Percentiles rank a stretch among this genome's conserved stretches.
These are phyloP conservation scores for Exophiala viscosa DNA, from an alignment of 2,329 filamentous ascomycete species.

Conservation along the genomic window DNA sequence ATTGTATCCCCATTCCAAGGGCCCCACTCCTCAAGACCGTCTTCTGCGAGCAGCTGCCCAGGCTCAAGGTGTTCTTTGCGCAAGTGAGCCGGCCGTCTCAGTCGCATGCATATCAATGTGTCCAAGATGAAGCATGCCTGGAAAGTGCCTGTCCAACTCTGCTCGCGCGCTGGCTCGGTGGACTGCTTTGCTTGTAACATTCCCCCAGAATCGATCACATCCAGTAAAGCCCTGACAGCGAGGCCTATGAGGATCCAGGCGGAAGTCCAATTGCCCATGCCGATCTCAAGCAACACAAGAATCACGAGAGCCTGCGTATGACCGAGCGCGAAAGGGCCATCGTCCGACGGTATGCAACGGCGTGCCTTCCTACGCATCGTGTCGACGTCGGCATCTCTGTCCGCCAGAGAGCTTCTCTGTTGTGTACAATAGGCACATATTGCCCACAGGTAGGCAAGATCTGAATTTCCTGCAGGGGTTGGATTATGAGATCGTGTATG, in stretches of 20 bases:
- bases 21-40: slow-evolving; percentile 71
- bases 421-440: slow-evolving; percentile 39
- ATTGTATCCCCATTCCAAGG: slow-evolving; percentile 55
- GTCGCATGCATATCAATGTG: slow-evolving; percentile 48
- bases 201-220: slow-evolving; percentile 28
- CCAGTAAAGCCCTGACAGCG: slow-evolving; percentile 48
- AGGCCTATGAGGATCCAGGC: slow-evolving; percentile 54
- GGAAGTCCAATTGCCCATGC: slow-evolving; percentile 43
- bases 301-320: slow-evolving; percentile 45
- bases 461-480: slow-evolving; percentile 4
- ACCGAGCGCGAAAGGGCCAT: slow-evolving; percentile 38
- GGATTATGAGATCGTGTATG: slow-evolving; percentile 30
- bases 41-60: slow-evolving; percentile 55
- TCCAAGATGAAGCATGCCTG: slow-evolving; percentile 55
- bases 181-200: slow-evolving; percentile 3
- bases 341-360: slow-evolving; percentile 37
- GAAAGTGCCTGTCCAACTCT: slow-evolving; percentile 42
- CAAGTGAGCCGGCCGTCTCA: slow-evolving; percentile 46
- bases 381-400: neutral
- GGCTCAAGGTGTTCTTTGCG: slow-evolving; percentile 33
- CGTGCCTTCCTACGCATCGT: slow-evolving; percentile 29
- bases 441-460: slow-evolving; percentile 44
- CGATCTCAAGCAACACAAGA: slow-evolving; percentile 50
- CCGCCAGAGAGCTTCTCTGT: slow-evolving; percentile 3
- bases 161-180: neutral